Base-by-base conservation (phyloP, 1,284 basidiomycete species). In the Rhodotorula mucilaginosa region DNA sequence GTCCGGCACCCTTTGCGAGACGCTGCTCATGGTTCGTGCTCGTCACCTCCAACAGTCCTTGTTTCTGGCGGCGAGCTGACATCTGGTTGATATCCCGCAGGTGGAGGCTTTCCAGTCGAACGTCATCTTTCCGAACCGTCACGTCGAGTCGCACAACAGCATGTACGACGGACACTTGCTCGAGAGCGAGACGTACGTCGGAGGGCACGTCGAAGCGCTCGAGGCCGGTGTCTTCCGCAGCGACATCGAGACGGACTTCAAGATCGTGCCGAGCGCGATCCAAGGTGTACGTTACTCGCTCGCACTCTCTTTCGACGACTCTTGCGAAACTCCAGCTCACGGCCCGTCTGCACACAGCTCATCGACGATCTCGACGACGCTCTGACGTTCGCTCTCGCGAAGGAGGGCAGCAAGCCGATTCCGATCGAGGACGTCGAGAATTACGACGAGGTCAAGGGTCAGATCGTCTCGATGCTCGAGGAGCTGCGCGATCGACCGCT, bases 191-290 rank as follows among this genome's bases (percentile, higher is more conserved):
- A 99, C 97, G 0, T 99, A 99, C 79, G 97, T 99, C 62, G 97
- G 97, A 66, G 97, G 97, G 39, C 97, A 99, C 81, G 97, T 99
- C 76, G 97, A 99, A 82, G 97, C 97, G 5, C 84, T 99, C 47
- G 97, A 99, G 82, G 97, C 97, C 29, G 97, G 97, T 21, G 97
- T 99, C 8, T 99, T 99, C 82, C 87, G 97, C 52, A 95, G 91
- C 78, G 97, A 99, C 79, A 99, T 99, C 74, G 83, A 89, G 5
- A 93, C 92, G 2, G 89, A 99, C 76, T 99, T 99, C 86, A 97
- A 94, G 83, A 88, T 99, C 59, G 91, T 90, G 21, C 95, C 97
- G 0, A 83, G 84, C 1, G 94, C 94, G 8, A 89, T 91, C 23
- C 90, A 98, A 81, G 84, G 91, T 84, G 93, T 93, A 74, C 39